Evolutionary conservation across 768 basidiomycete genomes (phyloP).

Genomic region (Boletales sp.): DNA sequence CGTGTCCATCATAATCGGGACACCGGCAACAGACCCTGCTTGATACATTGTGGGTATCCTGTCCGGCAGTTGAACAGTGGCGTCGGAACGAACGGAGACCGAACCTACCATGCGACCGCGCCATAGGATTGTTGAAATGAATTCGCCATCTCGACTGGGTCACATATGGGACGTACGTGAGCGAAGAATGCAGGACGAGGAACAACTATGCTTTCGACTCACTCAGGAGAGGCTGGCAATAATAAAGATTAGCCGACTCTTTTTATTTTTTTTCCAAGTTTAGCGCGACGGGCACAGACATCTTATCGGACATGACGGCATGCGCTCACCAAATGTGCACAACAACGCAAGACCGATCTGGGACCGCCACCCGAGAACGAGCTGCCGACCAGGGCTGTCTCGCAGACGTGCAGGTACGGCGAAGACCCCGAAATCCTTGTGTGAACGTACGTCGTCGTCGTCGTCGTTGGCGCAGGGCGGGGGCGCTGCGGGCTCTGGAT

Average conservation of each 20-base stretch:
- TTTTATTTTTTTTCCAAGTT: background rate
- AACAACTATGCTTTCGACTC: slow-evolving; percentile 10
- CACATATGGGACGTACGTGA: background rate
- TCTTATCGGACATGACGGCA: background rate
- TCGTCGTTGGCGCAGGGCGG: too few relatives aligned
- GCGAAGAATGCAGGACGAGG: background rate
- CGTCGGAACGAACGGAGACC: background rate
- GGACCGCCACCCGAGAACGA: slow-evolving; percentile 34
- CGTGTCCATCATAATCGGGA: background rate
- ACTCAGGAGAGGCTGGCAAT: slow-evolving; percentile 79
- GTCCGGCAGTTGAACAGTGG: slow-evolving; percentile 3
- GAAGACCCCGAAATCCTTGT: slow-evolving; percentile 41
- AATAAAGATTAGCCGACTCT: slow-evolving; percentile 70
- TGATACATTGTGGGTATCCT: slow-evolving; percentile 67
- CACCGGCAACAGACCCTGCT: slow-evolving; percentile 45
- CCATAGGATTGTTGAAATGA: slow-evolving; percentile 34
- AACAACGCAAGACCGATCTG: slow-evolving; percentile 47
- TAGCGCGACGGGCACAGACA: too few relatives aligned
- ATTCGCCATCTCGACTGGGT: slow-evolving; percentile 31
- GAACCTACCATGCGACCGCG: slow-evolving; percentile 31
- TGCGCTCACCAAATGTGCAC: slow-evolving; percentile 41
- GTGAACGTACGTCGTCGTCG: background rate
- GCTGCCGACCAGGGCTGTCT: slow-evolving; percentile 38
- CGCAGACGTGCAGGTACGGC: slow-evolving; percentile 42
- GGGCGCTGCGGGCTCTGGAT: too few relatives aligned